Base-by-base conservation (phyloP, 2,329 filamentous ascomycete species). In the Teratosphaeria destructans region DNA sequence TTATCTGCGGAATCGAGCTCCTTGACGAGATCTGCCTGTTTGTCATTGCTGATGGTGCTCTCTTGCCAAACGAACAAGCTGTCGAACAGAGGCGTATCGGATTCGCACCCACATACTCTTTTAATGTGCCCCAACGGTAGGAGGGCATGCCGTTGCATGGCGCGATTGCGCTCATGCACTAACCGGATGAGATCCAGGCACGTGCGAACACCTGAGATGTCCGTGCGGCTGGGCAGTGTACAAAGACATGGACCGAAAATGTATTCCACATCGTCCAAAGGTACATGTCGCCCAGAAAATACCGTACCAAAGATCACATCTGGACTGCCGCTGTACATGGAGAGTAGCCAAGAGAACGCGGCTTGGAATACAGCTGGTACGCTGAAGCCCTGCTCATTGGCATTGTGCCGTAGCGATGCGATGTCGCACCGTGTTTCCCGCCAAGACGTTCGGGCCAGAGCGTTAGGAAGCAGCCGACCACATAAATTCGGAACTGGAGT, bases 21-120 rank as follows among this genome's bases (percentile, higher is more conserved):
- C 10, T 68, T 72, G 0, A 93, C 76, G 7, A 26, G 19, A 39
- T 14, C 11, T n/a, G 19, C 12, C n/a, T 55, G n/a, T 4, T 58
- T n/a, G 3, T 68, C 63, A n/a, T 69, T 64, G 2, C 64, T 62
- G 1, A 72, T 63, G 19, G 87, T 76, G 0, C 86, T 88, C 68
- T 95, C 87, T 66, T 96, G 92, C 79, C 92, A 96, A 0, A 92
- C 85, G 66, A 95, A 86, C 0, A 96, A 76, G 0, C 86, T 81
- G 65, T 95, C 89, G 65, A 93, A 96, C 0, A 95, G 73, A 3
- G 53, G 55, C 47, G 83, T 79, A 0, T 80, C 77, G 0, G 83
- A 77, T 32, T 79, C 74, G 0, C 87, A 61, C 0, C 79, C 81
- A 3, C 80, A 82, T 1, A 81, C 73, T 64, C 81, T 83, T 67